phyloP scores from a whole-genome alignment of 2,329 filamentous ascomycete species.

The Elsinoe australis region DNA sequence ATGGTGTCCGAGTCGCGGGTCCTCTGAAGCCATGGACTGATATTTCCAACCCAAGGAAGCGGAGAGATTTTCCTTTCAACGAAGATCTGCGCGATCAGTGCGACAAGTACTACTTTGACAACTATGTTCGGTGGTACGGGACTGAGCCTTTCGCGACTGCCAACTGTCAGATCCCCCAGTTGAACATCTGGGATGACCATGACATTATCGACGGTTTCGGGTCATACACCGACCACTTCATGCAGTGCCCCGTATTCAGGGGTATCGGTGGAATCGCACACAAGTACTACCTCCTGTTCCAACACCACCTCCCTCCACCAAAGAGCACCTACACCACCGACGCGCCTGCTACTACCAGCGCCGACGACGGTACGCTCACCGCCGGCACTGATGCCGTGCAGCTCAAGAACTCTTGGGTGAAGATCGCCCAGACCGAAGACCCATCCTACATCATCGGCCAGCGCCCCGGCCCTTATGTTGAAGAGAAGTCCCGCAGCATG shows the following conservation, averaged over 20 bases:
- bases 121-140: slow-evolving; percentile 61
- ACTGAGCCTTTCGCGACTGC: slow-evolving; percentile 54
- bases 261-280: slow-evolving; percentile 54
- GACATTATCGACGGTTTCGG: slow-evolving; percentile 63
- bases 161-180: slow-evolving; percentile 55
- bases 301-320: slow-evolving; percentile 75
- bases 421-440: slow-evolving; percentile 50
- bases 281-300: slow-evolving; percentile 57
- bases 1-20: slow-evolving; percentile 74
- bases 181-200: slow-evolving; percentile 60
- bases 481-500: slow-evolving; percentile 53
- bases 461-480: slow-evolving; percentile 61
- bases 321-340: slow-evolving; percentile 78
- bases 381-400: slow-evolving; percentile 62
- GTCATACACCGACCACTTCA: slow-evolving; percentile 59
- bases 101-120: slow-evolving; percentile 55
- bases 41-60: slow-evolving; percentile 53
- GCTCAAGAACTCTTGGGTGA: slow-evolving; percentile 65
- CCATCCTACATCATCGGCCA: slow-evolving; percentile 69
- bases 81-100: slow-evolving; percentile 55
- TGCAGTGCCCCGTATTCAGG: slow-evolving; percentile 57
- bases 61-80: slow-evolving; percentile 54
- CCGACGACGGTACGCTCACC: slow-evolving; percentile 30
- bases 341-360: slow-evolving; percentile 48
- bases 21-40: slow-evolving; percentile 62